Evolutionary conservation across 108 stramenopile species (phyloP).

Genomic region (Aurantiochytrium sp.): DNA sequence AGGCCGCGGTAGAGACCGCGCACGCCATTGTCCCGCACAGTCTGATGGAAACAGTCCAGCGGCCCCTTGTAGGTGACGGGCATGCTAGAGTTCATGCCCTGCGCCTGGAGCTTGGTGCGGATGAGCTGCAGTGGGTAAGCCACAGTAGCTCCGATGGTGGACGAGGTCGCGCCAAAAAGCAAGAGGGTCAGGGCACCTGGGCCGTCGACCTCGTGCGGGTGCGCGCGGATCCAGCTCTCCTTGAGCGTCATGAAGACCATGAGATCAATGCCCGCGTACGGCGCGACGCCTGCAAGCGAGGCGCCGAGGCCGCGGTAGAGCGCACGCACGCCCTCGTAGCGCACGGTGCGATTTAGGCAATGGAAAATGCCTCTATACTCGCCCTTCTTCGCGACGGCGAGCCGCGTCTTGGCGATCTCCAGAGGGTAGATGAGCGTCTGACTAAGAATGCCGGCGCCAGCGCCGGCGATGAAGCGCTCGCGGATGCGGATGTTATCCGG

Average conservation of each 20-base stretch:
- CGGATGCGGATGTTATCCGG: background rate
- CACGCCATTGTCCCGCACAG: slow-evolving; percentile 38
- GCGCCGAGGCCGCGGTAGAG: slow-evolving; percentile 46
- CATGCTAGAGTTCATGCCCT: slow-evolving; percentile 42
- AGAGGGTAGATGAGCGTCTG: slow-evolving; percentile 49
- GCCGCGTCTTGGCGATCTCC: slow-evolving; percentile 50
- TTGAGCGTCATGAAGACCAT: slow-evolving; percentile 47
- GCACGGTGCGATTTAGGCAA: slow-evolving; percentile 37
- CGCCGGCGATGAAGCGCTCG: slow-evolving; percentile 40
- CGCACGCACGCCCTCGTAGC: slow-evolving; percentile 28
- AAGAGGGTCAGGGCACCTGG: slow-evolving; percentile 44
- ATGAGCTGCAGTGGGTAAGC: slow-evolving; percentile 55
- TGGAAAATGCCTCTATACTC: slow-evolving; percentile 47
- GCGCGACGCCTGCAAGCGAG: slow-evolving; percentile 45
- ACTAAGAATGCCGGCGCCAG: slow-evolving; percentile 27
- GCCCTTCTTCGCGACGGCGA: slow-evolving; percentile 39
- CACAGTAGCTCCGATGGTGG: slow-evolving; percentile 46
- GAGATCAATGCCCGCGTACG: slow-evolving; percentile 49
- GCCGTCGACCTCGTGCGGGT: slow-evolving; percentile 39
- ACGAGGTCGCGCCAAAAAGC: slow-evolving; percentile 41
- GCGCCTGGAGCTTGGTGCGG: slow-evolving; percentile 56
- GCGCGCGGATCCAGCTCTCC: slow-evolving; percentile 40
- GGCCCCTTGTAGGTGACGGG: slow-evolving; percentile 41
- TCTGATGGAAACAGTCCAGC: slow-evolving; percentile 47
- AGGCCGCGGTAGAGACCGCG: slow-evolving; percentile 44